phyloP scores from a whole-genome alignment of 768 basidiomycete species.

The Rossbeevera mucosa region DNA sequence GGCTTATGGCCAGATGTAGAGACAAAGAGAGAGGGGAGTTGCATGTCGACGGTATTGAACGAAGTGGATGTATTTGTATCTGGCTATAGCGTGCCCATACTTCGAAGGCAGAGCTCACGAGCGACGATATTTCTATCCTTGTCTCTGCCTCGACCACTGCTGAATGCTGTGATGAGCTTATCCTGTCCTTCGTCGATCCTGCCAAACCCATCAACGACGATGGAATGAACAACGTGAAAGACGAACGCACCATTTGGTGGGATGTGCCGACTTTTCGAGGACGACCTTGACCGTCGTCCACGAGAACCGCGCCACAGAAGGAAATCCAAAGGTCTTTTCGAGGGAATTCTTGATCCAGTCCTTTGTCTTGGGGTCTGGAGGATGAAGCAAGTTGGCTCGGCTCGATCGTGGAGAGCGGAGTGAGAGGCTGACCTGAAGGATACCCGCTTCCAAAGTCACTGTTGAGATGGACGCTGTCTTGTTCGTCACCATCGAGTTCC shows the following conservation, averaged over 20 bases:
- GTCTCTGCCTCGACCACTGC: constrained; percentile 63
- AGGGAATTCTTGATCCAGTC: constrained; percentile 74
- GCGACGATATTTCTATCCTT: constrained; percentile 69
- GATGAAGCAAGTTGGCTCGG: background rate
- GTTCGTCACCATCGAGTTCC: constrained; percentile 39
- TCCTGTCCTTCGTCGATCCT: constrained; percentile 87
- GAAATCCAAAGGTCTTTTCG: constrained; percentile 90
- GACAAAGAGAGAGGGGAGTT: background rate
- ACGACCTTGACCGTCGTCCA: constrained; percentile 91
- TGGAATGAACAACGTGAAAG: background rate
- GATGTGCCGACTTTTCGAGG: constrained; percentile 75
- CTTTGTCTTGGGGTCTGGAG: constrained; percentile 84
- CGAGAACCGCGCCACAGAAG: constrained; percentile 85
- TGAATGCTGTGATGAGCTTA: constrained; percentile 71
- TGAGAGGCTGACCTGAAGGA: constrained; percentile 60
- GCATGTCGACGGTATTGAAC: background rate
- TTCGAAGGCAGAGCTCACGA: constrained; percentile 69
- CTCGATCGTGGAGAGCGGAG: background rate
- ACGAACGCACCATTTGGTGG: constrained; percentile 67
- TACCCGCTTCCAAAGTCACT: constrained; percentile 76
- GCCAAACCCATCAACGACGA: background rate
- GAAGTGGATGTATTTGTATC: background rate
- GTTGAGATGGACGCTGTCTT: background rate
- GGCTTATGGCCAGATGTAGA: background rate
- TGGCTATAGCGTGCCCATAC: constrained; percentile 56